Evolutionary conservation across 2,329 filamentous ascomycete species (phyloP).

Genomic region (Pseudogymnoascus sp.): DNA sequence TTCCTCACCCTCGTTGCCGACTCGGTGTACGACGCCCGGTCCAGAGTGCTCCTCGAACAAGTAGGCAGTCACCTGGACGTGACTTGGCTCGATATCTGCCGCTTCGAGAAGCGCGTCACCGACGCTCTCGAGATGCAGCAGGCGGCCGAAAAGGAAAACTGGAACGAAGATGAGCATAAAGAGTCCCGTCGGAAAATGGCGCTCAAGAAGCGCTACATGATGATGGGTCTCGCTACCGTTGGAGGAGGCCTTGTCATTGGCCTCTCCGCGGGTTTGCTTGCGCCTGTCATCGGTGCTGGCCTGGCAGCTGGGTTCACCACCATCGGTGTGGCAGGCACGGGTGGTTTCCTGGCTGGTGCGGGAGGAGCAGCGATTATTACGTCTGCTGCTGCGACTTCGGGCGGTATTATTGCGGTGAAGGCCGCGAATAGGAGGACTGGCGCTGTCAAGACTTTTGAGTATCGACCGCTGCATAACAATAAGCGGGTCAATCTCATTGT

Average conservation of each 20-base stretch:
- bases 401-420: slow-evolving; percentile 74
- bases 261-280: slow-evolving; percentile 81
- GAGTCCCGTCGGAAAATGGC: slow-evolving; percentile 74
- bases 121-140: slow-evolving; percentile 98
- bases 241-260: slow-evolving; percentile 93
- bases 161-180: slow-evolving; percentile 95
- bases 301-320: slow-evolving; percentile 92
- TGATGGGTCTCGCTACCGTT: slow-evolving; percentile 95
- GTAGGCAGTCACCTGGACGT: slow-evolving; percentile 76
- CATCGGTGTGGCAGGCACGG: slow-evolving; percentile 83
- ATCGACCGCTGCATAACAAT: slow-evolving; percentile 93
- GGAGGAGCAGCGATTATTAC: slow-evolving; percentile 93
- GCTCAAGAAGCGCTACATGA: slow-evolving; percentile 73
- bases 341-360: slow-evolving; percentile 80
- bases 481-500: slow-evolving; percentile 94
- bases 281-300: slow-evolving; percentile 88
- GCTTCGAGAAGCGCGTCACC: slow-evolving; percentile 94
- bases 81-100: slow-evolving; percentile 84
- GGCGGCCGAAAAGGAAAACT: slow-evolving; percentile 86
- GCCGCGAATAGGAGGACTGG: slow-evolving; percentile 84
- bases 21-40: slow-evolving; percentile 83
- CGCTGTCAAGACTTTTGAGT: slow-evolving; percentile 92
- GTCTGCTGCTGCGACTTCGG: slow-evolving; percentile 76
- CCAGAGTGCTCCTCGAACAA: slow-evolving; percentile 71
- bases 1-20: slow-evolving; percentile 97